Percentiles rank a stretch among this genome's conserved stretches.
Conservation (phyloP, 768 basidiomycete genomes). For the Pluteus cervinus region DNA sequence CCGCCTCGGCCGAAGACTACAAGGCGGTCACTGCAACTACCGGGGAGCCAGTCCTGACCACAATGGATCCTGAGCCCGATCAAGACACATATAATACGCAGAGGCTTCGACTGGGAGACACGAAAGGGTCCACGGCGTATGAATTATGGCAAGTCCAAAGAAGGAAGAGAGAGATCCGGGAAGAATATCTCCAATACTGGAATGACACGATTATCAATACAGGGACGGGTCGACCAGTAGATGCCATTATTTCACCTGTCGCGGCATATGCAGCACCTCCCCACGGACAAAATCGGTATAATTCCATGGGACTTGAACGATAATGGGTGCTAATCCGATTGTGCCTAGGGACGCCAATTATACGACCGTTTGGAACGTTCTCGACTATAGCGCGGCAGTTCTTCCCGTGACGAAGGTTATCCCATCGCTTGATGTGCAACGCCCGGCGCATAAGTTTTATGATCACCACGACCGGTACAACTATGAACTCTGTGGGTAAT, state of each 20-base stretch:
- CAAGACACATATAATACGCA: constrained; percentile 4
- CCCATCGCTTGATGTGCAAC: constrained; percentile 42
- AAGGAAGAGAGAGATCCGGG: constrained; percentile 39
- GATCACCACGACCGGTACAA: constrained; percentile 38
- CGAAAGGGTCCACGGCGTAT: constrained; percentile 38
- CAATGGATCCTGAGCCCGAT: constrained; percentile 33
- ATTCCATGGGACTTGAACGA: neutral
- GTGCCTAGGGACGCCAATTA: constrained; percentile 38
- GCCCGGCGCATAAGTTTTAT: constrained; percentile 40
- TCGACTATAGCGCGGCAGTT: constrained; percentile 58
- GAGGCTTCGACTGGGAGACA: constrained; percentile 7
- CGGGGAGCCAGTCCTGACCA: constrained; percentile 51
- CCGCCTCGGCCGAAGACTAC: constrained; percentile 47
- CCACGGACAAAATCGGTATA: constrained; percentile 53
- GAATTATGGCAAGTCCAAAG: constrained; percentile 67
- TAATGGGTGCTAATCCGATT: neutral
- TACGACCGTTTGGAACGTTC: constrained; percentile 59
- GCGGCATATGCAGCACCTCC: constrained; percentile 58
- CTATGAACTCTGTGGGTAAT: constrained; percentile 51
- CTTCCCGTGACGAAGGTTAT: constrained; percentile 65
- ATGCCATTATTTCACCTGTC: constrained; percentile 65
- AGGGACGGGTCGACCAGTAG: constrained; percentile 67
- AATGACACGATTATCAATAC: constrained; percentile 43
- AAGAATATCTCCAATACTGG: constrained; percentile 61
- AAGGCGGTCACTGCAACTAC: constrained; percentile 24